phyloP scores from a whole-genome alignment of 176 grass and related monocot genomes.

The Saccharum spontaneum region DNA sequence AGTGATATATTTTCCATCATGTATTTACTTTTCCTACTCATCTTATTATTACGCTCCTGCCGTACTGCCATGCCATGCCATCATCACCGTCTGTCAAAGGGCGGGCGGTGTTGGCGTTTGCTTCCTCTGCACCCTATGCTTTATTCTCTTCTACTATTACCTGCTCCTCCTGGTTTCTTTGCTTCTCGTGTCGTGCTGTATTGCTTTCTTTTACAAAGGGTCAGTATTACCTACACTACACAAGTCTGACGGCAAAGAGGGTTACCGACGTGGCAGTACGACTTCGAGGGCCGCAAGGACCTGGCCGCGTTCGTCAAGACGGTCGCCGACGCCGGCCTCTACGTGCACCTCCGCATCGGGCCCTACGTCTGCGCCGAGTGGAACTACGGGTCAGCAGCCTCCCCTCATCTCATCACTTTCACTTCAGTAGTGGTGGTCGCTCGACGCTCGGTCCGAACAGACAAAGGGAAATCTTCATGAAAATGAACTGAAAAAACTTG shows the following conservation, averaged over 20 bases:
- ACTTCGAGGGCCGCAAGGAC: slow-evolving; percentile 98
- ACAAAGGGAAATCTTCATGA: neutral
- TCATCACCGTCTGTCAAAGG: slow-evolving; percentile 18
- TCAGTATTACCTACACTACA: neutral
- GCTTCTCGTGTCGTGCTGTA: neutral
- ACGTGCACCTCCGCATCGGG: slow-evolving; percentile 93
- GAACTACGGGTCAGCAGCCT: slow-evolving; percentile 81
- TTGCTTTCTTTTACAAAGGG: neutral
- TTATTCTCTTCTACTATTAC: slow-evolving; percentile 22
- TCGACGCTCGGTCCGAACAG: too few species aligned
- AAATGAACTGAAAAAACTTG: neutral
- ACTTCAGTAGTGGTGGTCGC: neutral
- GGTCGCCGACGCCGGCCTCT: slow-evolving; percentile 87
- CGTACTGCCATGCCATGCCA: neutral
- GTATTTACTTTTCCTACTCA: neutral
- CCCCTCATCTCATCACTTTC: neutral
- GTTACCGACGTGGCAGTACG: slow-evolving; percentile 60
- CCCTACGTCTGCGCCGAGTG: slow-evolving; percentile 98
- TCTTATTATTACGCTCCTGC: neutral
- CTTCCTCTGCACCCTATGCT: slow-evolving; percentile 46
- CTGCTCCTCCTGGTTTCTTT: neutral
- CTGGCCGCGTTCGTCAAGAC: slow-evolving; percentile 80
- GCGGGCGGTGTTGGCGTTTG: neutral
- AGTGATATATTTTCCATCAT: neutral
- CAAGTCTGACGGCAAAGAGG: neutral